Base-by-base conservation (phyloP, 495 filamentous ascomycete genomes). In the Aspergillus olivimuriae region DNA sequence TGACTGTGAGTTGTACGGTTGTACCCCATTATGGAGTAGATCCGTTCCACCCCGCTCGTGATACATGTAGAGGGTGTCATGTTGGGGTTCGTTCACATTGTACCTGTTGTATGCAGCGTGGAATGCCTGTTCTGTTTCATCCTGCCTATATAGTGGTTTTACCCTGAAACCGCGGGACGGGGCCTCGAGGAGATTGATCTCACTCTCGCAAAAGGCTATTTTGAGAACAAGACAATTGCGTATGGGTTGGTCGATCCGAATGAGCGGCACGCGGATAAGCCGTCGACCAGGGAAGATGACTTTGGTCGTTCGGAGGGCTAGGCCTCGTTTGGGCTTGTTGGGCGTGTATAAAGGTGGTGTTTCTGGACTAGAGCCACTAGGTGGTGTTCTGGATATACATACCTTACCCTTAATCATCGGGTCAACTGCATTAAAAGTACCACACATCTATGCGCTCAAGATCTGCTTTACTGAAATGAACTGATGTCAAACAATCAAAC, bases 1-100 rank as follows among this genome's bases (percentile, higher is more conserved):
- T 55, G 77, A 81, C 35, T 77, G 56, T 59, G 43, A 34, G 56
- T 28, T 11, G 24, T 11, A 5, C 24, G 24, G 5, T 5, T 6
- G 11, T 50, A n/a, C 9, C 30, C 2, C 4, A 21, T n/a, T n/a
- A n/a, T n/a, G n/a, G n/a, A n/a, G n/a, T n/a, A n/a, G n/a, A n/a
- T n/a, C n/a, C n/a, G n/a, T n/a, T n/a, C n/a, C n/a, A n/a, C n/a
- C n/a, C n/a, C n/a, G n/a, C n/a, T n/a, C n/a, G n/a, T n/a, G n/a
- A n/a, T n/a, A n/a, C n/a, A n/a, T n/a, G n/a, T 34, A 58, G 54
- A 76, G 58, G 73, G 73, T 55, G 72, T 78, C 22, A 89, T 88
- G 84, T 76, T 70, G 50, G 82, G 85, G 41, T 87, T 87, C 58
- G 85, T 88, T 44, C n/a, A n/a, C n/a, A n/a, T n/a, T n/a, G n/a